phyloP scores from a whole-genome alignment of 1,139 yeast genomes.

The Spathaspora sp. region DNA sequence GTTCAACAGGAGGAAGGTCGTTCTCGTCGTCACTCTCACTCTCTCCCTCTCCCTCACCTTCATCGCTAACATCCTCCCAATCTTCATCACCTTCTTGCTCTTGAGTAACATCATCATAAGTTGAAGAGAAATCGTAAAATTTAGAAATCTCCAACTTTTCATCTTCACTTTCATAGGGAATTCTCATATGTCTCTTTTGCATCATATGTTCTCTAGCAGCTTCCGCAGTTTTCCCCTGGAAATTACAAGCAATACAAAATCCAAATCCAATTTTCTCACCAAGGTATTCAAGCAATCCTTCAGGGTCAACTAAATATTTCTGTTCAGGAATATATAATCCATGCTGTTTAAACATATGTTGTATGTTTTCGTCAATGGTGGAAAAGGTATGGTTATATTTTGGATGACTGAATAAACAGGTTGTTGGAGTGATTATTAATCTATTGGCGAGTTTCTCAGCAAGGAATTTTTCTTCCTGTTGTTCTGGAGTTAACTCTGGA shows the following conservation, averaged over 20 bases:
- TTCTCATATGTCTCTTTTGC: slow-evolving; percentile 80
- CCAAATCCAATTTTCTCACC: slow-evolving; percentile 87
- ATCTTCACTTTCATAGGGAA: slow-evolving; percentile 84
- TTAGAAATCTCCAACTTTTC: slow-evolving; percentile 79
- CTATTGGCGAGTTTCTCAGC: slow-evolving; percentile 57
- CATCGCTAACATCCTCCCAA: slow-evolving; percentile 37
- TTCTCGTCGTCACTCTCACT: no score
- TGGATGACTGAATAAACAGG: slow-evolving; percentile 76
- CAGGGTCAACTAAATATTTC: slow-evolving; percentile 62
- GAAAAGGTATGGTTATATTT: slow-evolving; percentile 38
- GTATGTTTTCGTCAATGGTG: slow-evolving; percentile 59
- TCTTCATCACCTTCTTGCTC: slow-evolving; percentile 18
- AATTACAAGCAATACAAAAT: slow-evolving; percentile 78
- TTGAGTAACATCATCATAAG: slow-evolving; percentile 41
- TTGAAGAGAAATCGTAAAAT: slow-evolving; percentile 80
- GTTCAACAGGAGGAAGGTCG: slow-evolving; percentile 38
- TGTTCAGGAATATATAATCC: slow-evolving; percentile 88
- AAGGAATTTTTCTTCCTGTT: slow-evolving; percentile 51
- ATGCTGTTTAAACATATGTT: slow-evolving; percentile 74
- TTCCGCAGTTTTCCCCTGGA: slow-evolving; percentile 79
- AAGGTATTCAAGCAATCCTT: slow-evolving; percentile 71
- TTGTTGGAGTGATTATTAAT: slow-evolving; percentile 69
- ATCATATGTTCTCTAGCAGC: slow-evolving; percentile 90
- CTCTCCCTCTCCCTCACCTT: slow-evolving; percentile 31
- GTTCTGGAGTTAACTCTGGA: slow-evolving; percentile 36